Conservation (phyloP, 306 rosid genomes). For the Dryas drummondii region DNA sequence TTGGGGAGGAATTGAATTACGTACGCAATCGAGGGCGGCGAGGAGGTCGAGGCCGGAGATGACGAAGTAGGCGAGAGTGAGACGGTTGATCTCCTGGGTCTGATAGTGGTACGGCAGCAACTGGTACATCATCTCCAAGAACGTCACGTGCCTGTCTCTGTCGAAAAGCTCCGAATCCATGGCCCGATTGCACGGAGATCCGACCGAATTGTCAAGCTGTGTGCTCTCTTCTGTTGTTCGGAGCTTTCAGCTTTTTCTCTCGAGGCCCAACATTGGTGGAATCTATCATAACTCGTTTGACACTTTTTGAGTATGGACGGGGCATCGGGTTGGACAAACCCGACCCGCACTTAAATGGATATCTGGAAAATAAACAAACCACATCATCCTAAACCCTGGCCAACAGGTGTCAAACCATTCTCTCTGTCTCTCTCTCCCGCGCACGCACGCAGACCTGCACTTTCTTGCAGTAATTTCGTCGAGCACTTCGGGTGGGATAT, state of each 20-base stretch:
- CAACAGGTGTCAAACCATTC: too few species aligned
- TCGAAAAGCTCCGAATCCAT: conserved; percentile 38
- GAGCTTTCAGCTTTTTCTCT: too few species aligned
- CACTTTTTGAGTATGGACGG: too few species aligned
- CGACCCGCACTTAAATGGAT: too few species aligned
- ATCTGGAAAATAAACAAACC: too few species aligned
- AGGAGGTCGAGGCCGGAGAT: conserved; percentile 82
- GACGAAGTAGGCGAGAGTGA: conserved; percentile 89
- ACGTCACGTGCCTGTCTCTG: conserved; percentile 57
- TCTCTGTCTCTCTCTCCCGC: background rate
- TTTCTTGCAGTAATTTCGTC: conserved; percentile 33
- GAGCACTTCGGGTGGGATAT: conserved; percentile 43
- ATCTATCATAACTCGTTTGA: too few species aligned
- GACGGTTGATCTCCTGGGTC: conserved; percentile 76
- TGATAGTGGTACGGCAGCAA: conserved; percentile 63
- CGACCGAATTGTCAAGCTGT: too few species aligned
- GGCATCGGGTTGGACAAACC: too few species aligned
- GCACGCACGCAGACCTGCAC: background rate
- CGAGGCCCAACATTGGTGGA: too few species aligned
- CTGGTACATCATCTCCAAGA: conserved; percentile 66
- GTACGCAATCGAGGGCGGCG: conserved; percentile 50
- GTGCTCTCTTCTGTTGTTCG: too few species aligned
- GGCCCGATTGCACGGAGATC: background rate
- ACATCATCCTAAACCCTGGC: background rate
- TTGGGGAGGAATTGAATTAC: background rate